These are phyloP conservation scores for Ceratocystis harringtonii DNA, from an alignment of 2,329 filamentous ascomycete genomes.

Conservation along the genomic window DNA sequence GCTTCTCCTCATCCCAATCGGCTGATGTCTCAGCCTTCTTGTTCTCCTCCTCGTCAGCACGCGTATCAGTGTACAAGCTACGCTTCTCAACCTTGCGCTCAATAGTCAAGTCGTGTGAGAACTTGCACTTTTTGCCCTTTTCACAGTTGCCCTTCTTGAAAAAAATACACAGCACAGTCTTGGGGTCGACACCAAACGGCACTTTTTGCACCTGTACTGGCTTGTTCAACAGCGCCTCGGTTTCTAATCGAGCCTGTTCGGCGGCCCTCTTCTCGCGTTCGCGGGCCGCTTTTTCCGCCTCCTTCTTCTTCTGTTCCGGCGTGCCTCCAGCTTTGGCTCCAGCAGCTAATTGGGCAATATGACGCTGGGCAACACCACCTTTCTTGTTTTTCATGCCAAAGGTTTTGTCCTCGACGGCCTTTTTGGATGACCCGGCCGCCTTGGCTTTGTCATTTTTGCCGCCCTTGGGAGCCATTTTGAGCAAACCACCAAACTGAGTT, in stretches of 20 bases:
- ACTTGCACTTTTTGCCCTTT: constrained; percentile 96
- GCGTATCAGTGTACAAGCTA: constrained; percentile 74
- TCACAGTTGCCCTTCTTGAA: constrained; percentile 96
- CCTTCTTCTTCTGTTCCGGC: constrained; percentile 75
- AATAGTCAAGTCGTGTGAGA: constrained; percentile 76
- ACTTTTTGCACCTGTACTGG: constrained; percentile 95
- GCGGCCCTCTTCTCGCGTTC: constrained; percentile 85
- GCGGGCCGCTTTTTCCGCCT: constrained; percentile 48
- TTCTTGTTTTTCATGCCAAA: constrained; percentile 99
- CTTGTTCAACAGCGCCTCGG: constrained; percentile 69
- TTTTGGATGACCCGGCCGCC: constrained; percentile 46
- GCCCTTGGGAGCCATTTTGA: constrained; percentile 59
- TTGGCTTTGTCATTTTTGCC: constrained; percentile 28
- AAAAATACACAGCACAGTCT: constrained; percentile 92
- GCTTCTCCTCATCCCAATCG: constrained; percentile 95
- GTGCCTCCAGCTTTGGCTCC: constrained; percentile 59
- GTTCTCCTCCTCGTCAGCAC: constrained; percentile 56
- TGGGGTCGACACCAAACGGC: constrained; percentile 92
- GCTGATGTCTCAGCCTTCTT: constrained; percentile 89
- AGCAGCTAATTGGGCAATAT: constrained; percentile 69
- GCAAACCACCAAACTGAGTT: constrained; percentile 13
- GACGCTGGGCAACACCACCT: constrained; percentile 74
- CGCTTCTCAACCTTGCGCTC: constrained; percentile 89
- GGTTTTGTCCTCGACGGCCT: constrained; percentile 78
- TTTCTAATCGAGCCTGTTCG: constrained; percentile 68